phyloP scores from a whole-genome alignment of 2,329 filamentous ascomycete genomes.

The Aspergillus aculeatus region DNA sequence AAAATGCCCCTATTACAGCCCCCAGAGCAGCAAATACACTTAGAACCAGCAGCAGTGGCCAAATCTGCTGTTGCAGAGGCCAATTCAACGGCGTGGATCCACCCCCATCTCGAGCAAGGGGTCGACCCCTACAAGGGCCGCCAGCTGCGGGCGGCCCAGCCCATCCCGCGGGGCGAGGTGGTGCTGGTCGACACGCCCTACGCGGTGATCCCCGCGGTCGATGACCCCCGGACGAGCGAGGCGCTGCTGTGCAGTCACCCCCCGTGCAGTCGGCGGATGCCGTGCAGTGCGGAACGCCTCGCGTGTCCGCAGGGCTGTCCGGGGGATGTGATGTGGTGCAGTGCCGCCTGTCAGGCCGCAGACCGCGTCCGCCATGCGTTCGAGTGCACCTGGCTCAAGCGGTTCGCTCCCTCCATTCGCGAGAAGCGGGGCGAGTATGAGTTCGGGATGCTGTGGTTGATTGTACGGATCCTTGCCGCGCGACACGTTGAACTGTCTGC shows the following conservation, averaged over 20 bases:
- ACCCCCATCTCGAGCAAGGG: conserved; percentile 29
- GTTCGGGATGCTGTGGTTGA: conserved; percentile 37
- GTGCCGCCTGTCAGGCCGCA: conserved; percentile 17
- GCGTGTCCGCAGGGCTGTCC: conserved; percentile 26
- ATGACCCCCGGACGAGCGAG: conserved; percentile 23
- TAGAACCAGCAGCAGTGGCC: conserved; percentile 2
- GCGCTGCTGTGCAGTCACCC: conserved; percentile 32
- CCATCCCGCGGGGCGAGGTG: conserved; percentile 25
- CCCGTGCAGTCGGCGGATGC: conserved; percentile 25
- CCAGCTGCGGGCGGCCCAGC: conserved; percentile 27
- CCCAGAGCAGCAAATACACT: background rate
- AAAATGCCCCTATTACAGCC: background rate
- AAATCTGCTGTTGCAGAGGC: background rate
- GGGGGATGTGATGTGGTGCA: conserved; percentile 32
- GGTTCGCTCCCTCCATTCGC: conserved; percentile 24
- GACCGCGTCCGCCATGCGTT: conserved; percentile 29
- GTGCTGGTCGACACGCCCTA: conserved; percentile 33
- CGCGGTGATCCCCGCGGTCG: conserved; percentile 32
- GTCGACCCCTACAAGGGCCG: conserved; percentile 31
- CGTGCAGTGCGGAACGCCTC: conserved; percentile 3
- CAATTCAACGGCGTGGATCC: conserved; percentile 22
- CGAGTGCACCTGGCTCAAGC: conserved; percentile 32
- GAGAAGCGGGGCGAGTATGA: conserved; percentile 33
- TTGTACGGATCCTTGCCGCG: conserved; percentile 31
- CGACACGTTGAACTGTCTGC: conserved; percentile 16